These are phyloP conservation scores for Catharanthus roseus DNA, from an alignment of 257 asterid genomes.

Conservation along the genomic window DNA sequence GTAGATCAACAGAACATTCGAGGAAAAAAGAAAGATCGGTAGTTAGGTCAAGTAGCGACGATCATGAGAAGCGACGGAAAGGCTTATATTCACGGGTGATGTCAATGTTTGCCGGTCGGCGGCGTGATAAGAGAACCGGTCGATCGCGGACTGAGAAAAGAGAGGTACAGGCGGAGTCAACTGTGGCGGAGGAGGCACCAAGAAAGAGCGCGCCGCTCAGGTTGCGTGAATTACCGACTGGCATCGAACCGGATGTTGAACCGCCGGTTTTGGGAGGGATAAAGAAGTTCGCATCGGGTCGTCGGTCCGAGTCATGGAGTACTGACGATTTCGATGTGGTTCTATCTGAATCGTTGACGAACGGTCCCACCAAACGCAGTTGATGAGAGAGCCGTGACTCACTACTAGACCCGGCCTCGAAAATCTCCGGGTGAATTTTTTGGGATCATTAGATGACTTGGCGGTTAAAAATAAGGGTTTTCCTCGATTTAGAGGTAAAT, in stretches of 20 bases:
- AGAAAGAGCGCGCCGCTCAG: constrained; percentile 27
- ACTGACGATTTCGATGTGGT: constrained; percentile 45
- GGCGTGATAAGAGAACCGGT: constrained; percentile 21
- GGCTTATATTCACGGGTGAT: constrained; percentile 51
- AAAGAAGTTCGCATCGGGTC: constrained; percentile 61
- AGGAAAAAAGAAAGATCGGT: constrained; percentile 30
- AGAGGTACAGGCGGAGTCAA: constrained; percentile 18
- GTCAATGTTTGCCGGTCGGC: constrained; percentile 42
- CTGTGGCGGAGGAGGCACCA: constrained; percentile 26
- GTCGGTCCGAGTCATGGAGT: constrained; percentile 54
- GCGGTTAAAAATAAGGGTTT: background rate
- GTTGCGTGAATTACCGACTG: constrained; percentile 24
- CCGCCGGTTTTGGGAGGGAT: constrained; percentile 65
- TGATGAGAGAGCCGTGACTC: constrained; percentile 14
- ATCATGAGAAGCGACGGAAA: constrained; percentile 32
- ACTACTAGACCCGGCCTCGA: constrained; percentile 19
- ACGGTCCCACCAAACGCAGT: constrained; percentile 23
- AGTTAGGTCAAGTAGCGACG: constrained; percentile 28
- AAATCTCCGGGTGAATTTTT: constrained; percentile 11
- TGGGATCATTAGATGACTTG: constrained; percentile 9
- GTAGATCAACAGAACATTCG: constrained; percentile 38
- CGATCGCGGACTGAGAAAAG: constrained; percentile 29
- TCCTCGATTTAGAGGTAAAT: constrained; percentile 13
- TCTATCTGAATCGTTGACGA: constrained; percentile 13
- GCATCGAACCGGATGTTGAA: constrained; percentile 34